Conservation (phyloP, 345 rosid species). For the Sonneratia alba region DNA sequence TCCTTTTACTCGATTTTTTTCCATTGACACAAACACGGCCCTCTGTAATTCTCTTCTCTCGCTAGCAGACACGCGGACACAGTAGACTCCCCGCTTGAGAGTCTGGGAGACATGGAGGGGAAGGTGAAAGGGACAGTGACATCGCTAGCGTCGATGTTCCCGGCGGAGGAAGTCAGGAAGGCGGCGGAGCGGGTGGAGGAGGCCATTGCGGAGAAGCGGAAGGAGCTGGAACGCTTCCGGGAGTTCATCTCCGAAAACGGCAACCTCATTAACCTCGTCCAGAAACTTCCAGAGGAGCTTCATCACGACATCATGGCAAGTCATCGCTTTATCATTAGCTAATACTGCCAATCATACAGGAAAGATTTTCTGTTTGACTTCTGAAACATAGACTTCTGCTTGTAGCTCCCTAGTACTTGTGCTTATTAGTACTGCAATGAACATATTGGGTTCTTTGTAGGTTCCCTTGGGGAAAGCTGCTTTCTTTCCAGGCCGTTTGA, state of each 20-base stretch:
- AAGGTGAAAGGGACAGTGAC: slow-evolving; percentile 50
- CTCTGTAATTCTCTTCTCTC: too few relatives aligned
- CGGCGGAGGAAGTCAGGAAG: slow-evolving; percentile 47
- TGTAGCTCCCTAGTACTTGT: too few relatives aligned
- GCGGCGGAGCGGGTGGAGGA: slow-evolving; percentile 65
- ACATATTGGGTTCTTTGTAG: slow-evolving; percentile 18
- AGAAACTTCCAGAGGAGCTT: slow-evolving; percentile 68
- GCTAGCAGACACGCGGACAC: too few relatives aligned
- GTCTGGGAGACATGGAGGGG: slow-evolving; percentile 15
- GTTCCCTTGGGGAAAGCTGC: slow-evolving; percentile 84
- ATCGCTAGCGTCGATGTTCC: slow-evolving; percentile 57
- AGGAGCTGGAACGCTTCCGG: slow-evolving; percentile 39
- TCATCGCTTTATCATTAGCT: background rate
- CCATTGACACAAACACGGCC: too few relatives aligned
- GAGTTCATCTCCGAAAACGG: slow-evolving; percentile 57
- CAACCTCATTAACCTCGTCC: slow-evolving; percentile 48
- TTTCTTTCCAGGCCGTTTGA: slow-evolving; percentile 74
- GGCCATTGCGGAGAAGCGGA: slow-evolving; percentile 43
- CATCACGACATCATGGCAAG: slow-evolving; percentile 71
- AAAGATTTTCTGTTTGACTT: too few relatives aligned
- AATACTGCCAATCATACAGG: background rate
- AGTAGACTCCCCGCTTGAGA: background rate
- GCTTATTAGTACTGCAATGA: background rate
- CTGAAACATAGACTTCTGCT: too few relatives aligned
- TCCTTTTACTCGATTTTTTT: too few relatives aligned